These are phyloP conservation scores for Adenanthera pavonina DNA, from an alignment of 306 rosid species.

Conservation along the genomic window DNA sequence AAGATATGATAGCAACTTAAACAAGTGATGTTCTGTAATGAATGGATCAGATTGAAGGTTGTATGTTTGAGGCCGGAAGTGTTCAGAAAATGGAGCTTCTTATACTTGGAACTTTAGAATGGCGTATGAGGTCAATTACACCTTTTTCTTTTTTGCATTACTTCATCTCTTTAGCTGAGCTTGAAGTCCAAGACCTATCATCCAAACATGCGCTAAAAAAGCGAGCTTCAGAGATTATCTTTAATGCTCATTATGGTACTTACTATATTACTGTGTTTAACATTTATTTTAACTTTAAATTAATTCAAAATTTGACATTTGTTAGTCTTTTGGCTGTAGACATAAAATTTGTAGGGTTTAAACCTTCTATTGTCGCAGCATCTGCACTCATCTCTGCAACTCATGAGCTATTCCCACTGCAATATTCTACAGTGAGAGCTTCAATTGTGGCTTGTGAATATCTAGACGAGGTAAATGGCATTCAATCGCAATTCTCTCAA, in stretches of 20 bases:
- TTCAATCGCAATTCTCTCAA: neutral
- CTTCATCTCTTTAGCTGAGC: conserved; percentile 54
- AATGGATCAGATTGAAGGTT: conserved; percentile 59
- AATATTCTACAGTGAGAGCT: conserved; percentile 49
- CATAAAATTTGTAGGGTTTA: conserved; percentile 53
- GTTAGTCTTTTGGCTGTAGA: conserved; percentile 50
- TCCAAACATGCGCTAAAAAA: conserved; percentile 52
- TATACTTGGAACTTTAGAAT: conserved; percentile 65
- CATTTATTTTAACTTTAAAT: neutral
- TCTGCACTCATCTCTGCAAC: conserved; percentile 61
- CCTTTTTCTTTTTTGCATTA: conserved; percentile 74
- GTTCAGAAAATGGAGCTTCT: conserved; percentile 70
- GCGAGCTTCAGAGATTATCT: conserved; percentile 67
- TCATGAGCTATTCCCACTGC: conserved; percentile 49
- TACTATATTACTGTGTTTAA: neutral
- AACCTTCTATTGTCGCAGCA: conserved; percentile 79
- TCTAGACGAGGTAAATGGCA: conserved; percentile 55
- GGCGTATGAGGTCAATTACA: conserved; percentile 82
- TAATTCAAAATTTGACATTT: conserved; percentile 7
- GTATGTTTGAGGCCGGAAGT: conserved; percentile 52
- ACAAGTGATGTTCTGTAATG: neutral
- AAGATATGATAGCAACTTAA: neutral
- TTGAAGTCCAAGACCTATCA: conserved; percentile 52
- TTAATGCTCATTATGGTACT: conserved; percentile 66
- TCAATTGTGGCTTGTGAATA: conserved; percentile 54